Evolutionary conservation across 129 eudicot species (phyloP), one percentile per base, ranked within the genome.

Genomic region (Escallonia herrerae): DNA sequence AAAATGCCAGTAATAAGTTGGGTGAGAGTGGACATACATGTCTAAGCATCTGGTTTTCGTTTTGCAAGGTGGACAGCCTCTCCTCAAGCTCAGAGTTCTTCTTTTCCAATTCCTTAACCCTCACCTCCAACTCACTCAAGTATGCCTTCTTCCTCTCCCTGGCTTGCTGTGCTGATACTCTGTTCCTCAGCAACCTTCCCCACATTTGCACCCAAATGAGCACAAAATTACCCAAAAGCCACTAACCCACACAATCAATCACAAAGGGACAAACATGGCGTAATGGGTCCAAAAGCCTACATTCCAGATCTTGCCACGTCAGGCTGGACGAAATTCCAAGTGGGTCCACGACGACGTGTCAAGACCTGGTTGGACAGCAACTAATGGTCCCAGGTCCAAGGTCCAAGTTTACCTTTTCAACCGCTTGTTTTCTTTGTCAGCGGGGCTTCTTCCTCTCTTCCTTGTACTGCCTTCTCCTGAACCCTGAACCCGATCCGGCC

Each of bases 161-260:
- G 65, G 97, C 97, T 85, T 87, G 96, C 56, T 91, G 97, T 46
- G 97, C 97, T 12, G 97, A 91, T 38, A 91, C 97, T 79, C 97
- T 83, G 63, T 91, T 91, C 79, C 96, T 87, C 78, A 91, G 70
- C 82, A 91, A 85, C 83, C 96, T 91, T 60, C 58, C 48, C 54
- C 65, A 39, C 51, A 68, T 0, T 38, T 11, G 40, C 12, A 46
- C 44, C 12, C 62, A 58, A 56, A 52, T 5, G 58, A 59, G 15
- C 42, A 58, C 6, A 2, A 12, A 58, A 64, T 40, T 40, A 58
- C 8, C 50, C 49, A 38, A 62, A 4, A 64, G 71, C 63, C 58
- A 62, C 43, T 15, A 4, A 53, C 33, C 62, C 50, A 22, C 33
- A 22, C 33, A 22, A 64, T 7, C 33, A 44, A 15, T 15, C 11